phyloP scores from a whole-genome alignment of 2,329 filamentous ascomycete species.

The Penicillium expansum region DNA sequence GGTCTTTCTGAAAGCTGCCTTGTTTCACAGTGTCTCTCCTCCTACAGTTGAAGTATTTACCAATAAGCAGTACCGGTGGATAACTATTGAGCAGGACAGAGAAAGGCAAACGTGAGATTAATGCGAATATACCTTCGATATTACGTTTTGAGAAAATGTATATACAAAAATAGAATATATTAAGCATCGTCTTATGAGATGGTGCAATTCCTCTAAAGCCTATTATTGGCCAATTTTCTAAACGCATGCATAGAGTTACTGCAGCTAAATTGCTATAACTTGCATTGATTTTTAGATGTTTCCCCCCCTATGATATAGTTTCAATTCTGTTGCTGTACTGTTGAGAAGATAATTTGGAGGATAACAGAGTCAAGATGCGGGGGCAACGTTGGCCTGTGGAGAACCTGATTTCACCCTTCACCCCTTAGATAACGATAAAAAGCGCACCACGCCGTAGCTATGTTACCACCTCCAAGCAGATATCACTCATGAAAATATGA shows the following conservation, averaged over 20 bases:
- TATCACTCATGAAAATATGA: background rate
- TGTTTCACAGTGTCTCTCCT: slow-evolving; percentile 19
- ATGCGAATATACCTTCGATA: too few species aligned
- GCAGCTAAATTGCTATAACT: background rate
- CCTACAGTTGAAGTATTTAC: slow-evolving; percentile 13
- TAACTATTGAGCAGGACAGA: background rate
- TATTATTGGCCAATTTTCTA: background rate
- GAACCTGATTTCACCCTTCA: background rate
- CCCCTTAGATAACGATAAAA: background rate
- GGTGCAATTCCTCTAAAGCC: background rate
- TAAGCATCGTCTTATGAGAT: background rate
- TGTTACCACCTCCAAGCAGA: background rate
- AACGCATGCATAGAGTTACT: background rate
- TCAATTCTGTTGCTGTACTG: background rate
- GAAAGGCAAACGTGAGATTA: background rate
- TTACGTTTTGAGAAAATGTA: too few species aligned
- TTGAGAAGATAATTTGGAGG: too few species aligned
- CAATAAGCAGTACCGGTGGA: slow-evolving; percentile 10
- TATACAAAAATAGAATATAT: background rate
- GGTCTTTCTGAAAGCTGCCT: slow-evolving; percentile 20
- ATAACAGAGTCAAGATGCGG: slow-evolving; percentile 4
- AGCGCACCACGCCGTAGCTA: background rate
- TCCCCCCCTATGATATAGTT: too few species aligned
- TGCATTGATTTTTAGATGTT: too few species aligned
- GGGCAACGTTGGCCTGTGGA: background rate